phyloP scores from a whole-genome alignment of 2,329 filamentous ascomycete genomes.

The Lasiodiplodia theobromae region DNA sequence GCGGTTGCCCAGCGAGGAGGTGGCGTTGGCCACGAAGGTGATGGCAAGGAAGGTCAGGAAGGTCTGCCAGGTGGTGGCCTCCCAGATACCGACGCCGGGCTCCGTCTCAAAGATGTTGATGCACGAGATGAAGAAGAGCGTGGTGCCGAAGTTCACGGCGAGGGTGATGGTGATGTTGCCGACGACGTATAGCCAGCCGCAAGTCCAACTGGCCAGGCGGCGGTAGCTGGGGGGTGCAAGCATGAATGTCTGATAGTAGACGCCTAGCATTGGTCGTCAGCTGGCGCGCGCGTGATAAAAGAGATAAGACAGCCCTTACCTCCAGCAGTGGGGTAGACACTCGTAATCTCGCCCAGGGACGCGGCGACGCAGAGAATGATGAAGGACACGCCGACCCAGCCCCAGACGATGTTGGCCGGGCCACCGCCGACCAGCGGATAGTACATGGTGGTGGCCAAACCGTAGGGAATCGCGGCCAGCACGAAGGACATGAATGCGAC shows the following conservation, averaged over 20 bases:
- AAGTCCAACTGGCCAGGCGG: constrained; percentile 72
- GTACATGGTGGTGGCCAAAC: constrained; percentile 72
- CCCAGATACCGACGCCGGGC: constrained; percentile 55
- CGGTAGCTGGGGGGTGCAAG: constrained; percentile 68
- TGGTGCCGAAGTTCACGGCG: constrained; percentile 80
- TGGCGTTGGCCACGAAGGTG: constrained; percentile 58
- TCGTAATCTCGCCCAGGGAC: constrained; percentile 77
- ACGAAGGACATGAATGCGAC: constrained; percentile 81
- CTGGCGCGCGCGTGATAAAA: not conserved
- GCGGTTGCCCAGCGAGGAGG: constrained; percentile 61
- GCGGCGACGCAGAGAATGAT: constrained; percentile 75
- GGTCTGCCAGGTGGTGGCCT: constrained; percentile 53
- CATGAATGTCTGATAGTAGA: constrained; percentile 83
- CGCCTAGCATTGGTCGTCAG: constrained; percentile 39
- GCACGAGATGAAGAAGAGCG: constrained; percentile 61
- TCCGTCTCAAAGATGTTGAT: constrained; percentile 62
- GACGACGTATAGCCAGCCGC: constrained; percentile 78
- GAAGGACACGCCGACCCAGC: constrained; percentile 71
- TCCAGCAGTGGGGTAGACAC: constrained; percentile 77
- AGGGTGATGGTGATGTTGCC: constrained; percentile 84
- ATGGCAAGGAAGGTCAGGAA: constrained; percentile 59
- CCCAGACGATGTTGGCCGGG: constrained; percentile 75
- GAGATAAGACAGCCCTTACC: constrained; percentile 47
- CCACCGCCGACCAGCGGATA: constrained; percentile 73
- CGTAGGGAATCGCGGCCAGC: constrained; percentile 76